Base-by-base conservation (phyloP, 495 filamentous ascomycete species). In the Penicillium canariense region DNA sequence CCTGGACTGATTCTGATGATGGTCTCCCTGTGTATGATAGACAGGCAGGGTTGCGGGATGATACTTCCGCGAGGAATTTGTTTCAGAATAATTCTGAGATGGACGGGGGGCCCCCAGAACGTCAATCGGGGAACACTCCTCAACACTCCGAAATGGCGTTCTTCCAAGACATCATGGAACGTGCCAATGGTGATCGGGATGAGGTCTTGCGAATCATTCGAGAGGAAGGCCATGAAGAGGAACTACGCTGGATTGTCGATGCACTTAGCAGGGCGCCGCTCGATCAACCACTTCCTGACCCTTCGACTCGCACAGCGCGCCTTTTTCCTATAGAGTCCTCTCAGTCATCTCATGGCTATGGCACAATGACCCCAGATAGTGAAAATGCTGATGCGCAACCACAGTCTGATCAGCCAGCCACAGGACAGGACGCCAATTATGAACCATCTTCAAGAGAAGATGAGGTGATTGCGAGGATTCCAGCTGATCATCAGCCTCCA, bases 131-230 rank as follows among this genome's bases (percentile, higher is more conserved):
- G 8, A 11, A 23, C 23, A 17, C 35, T 18, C 17, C 58, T 9
- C 42, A 45, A 22, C 2, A n/a, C n/a, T 30, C 57, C 49, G 51
- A 77, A 66, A 43, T 76, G 59, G 49, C 80, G 63, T 66, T 80
- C 63, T 71, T 78, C 73, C 67, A 72, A 59, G 59, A 83, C 71
- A 32, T 87, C 64, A 68, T 70, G 73, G 73, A 55, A 26, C 74
- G 72, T 25, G 78, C 81, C 1, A 73, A 80, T 32, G 83, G 86
- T 11, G 77, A 87, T 55, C 80, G 79, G 0, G 72, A 81, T 14
- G 77, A 79, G 56, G 81, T 89, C 17, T 57, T 85, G 6, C 68
- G 75, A 35, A 82, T 89, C 11, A 84, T 88, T 43, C 76, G 78
- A 23, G 78, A 84, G 27, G 85, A 87, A 59, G 75, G 78, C 23